These are phyloP conservation scores for Aegilops bicornis DNA, from an alignment of 176 grass and related monocot genomes.

Conservation along the genomic window DNA sequence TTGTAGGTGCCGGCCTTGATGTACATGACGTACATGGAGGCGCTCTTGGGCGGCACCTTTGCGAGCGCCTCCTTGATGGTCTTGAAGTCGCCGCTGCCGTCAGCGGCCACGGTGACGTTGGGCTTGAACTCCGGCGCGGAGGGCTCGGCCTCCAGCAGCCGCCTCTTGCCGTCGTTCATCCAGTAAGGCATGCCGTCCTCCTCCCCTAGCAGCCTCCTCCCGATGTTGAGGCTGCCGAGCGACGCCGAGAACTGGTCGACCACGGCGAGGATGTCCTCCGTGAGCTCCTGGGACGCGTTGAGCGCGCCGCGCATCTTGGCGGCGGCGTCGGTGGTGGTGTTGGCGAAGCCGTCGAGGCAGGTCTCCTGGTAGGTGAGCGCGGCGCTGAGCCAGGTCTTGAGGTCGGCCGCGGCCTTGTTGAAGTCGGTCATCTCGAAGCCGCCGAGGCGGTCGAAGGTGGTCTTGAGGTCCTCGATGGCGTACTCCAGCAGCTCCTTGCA, in stretches of 20 bases:
- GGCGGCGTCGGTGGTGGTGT: constrained; percentile 58
- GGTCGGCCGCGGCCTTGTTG: constrained; percentile 59
- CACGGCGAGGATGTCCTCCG: constrained; percentile 68
- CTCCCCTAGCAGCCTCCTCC: constrained; percentile 33
- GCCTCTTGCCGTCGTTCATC: constrained; percentile 13
- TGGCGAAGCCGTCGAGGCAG: constrained; percentile 72
- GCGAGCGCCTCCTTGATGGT: constrained; percentile 56
- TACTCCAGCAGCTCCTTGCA: constrained; percentile 83
- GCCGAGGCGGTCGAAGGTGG: constrained; percentile 58
- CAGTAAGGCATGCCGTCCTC: constrained; percentile 14
- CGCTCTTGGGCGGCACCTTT: constrained; percentile 36
- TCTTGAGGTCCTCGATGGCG: constrained; percentile 66
- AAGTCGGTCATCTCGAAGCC: constrained; percentile 68
- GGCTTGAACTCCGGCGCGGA: constrained; percentile 35
- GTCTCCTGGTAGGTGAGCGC: constrained; percentile 82
- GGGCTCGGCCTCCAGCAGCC: constrained; percentile 23
- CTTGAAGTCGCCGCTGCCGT: constrained; percentile 66
- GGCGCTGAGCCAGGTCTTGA: constrained; percentile 77
- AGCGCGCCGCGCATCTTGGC: constrained; percentile 62
- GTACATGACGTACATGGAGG: constrained; percentile 36
- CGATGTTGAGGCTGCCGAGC: constrained; percentile 38
- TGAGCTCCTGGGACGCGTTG: constrained; percentile 69
- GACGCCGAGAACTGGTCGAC: constrained; percentile 55
- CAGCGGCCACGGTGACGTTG: constrained; percentile 54
- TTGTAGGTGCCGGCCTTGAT: constrained; percentile 62